These are phyloP conservation scores for Syzygium aqueum DNA, from an alignment of 345 rosid genomes.

Conservation along the genomic window DNA sequence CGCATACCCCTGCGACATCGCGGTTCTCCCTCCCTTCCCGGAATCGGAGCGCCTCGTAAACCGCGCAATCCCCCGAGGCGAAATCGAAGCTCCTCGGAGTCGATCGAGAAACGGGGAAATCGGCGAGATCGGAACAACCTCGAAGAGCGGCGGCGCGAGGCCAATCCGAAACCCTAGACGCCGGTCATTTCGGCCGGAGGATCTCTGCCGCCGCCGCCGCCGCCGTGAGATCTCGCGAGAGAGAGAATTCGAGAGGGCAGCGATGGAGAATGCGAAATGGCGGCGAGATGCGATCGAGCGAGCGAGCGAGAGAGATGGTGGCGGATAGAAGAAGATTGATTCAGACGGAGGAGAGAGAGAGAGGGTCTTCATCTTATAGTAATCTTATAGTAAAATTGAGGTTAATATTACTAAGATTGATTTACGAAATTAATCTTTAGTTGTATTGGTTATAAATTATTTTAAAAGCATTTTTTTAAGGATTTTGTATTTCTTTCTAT, in stretches of 20 bases:
- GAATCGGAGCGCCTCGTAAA: background rate
- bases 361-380: background rate
- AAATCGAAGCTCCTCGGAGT: background rate
- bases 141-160: background rate
- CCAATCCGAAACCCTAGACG: background rate
- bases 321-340: background rate
- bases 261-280: background rate
- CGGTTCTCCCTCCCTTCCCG: background rate
- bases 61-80: background rate
- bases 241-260: background rate
- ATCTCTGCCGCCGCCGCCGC: background rate
- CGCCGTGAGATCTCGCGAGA: background rate
- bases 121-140: background rate
- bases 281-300: background rate
- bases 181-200: background rate
- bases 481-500: background rate
- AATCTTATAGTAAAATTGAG: background rate
- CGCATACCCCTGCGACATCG: slow-evolving; percentile 75
- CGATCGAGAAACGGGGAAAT: background rate
- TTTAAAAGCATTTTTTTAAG: background rate
- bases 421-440: background rate
- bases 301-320: background rate
- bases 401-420: background rate
- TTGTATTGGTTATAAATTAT: background rate
- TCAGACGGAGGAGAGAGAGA: background rate